Conservation (phyloP, 805 yeast genomes). For the Saturnispora saitoi region DNA sequence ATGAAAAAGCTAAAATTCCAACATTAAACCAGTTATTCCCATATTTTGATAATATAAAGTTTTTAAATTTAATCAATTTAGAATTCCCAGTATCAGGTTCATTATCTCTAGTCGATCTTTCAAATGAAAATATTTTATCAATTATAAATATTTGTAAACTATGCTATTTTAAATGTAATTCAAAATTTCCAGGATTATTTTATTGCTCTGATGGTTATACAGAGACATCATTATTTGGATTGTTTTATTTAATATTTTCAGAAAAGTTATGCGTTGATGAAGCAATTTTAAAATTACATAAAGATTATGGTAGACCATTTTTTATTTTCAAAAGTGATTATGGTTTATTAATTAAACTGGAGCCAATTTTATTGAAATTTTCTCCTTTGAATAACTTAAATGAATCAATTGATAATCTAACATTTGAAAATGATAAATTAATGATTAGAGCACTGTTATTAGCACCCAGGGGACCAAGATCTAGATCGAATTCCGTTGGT, state of each 20-base stretch:
- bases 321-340: slow-evolving; percentile 77
- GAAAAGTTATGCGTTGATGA: slow-evolving; percentile 52
- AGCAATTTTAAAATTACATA: slow-evolving; percentile 58
- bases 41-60: slow-evolving; percentile 15
- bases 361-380: slow-evolving; percentile 47
- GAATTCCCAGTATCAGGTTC: slow-evolving; percentile 83
- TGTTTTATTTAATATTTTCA: slow-evolving; percentile 65
- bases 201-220: slow-evolving; percentile 91
- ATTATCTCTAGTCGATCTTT: slow-evolving; percentile 63
- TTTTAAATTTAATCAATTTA: slow-evolving; percentile 27
- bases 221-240: slow-evolving; percentile 69
- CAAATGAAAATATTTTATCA: slow-evolving; percentile 51
- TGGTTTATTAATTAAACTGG: slow-evolving; percentile 53
- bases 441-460: slow-evolving; percentile 18
- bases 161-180: slow-evolving; percentile 37
- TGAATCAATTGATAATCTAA: slow-evolving; percentile 3
- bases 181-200: slow-evolving; percentile 41
- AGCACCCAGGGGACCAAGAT: slow-evolving; percentile 15
- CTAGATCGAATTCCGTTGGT: not conserved
- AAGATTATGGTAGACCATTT: slow-evolving; percentile 63
- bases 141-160: slow-evolving; percentile 65
- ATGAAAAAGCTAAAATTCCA: slow-evolving; percentile 52
- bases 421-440: slow-evolving; percentile 18
- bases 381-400: slow-evolving; percentile 38
- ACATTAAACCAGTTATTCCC: slow-evolving; percentile 29